Evolutionary conservation across 805 yeast species (phyloP).

Genomic region (Lipomyces sp.): DNA sequence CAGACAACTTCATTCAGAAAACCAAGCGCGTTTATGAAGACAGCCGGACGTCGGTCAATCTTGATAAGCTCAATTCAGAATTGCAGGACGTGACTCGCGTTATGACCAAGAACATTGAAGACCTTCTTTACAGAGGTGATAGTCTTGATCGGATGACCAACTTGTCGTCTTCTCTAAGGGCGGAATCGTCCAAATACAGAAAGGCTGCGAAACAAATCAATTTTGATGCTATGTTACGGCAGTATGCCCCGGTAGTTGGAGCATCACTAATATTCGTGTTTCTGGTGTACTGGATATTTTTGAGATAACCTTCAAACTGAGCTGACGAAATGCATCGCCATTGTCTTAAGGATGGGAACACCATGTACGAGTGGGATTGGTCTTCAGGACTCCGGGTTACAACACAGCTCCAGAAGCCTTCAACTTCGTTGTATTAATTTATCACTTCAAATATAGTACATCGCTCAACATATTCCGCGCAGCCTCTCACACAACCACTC

Average conservation of each 20-base stretch:
- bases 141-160: conserved; percentile 90
- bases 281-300: conserved; percentile 78
- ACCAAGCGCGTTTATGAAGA: conserved; percentile 90
- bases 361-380: background rate
- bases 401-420: background rate
- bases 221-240: conserved; percentile 82
- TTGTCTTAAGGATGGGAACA: background rate
- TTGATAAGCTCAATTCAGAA: conserved; percentile 85
- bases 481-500: background rate
- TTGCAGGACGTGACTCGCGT: conserved; percentile 92
- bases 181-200: conserved; percentile 84
- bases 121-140: conserved; percentile 91
- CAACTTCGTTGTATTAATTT: conserved; percentile 1
- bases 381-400: background rate
- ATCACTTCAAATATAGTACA: background rate
- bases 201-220: conserved; percentile 90
- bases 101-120: conserved; percentile 96
- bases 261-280: conserved; percentile 69
- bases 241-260: conserved; percentile 85
- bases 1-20: conserved; percentile 62
- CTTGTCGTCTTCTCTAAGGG: conserved; percentile 75
- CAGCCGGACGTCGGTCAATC: conserved; percentile 83
- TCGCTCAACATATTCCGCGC: background rate
- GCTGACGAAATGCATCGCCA: background rate
- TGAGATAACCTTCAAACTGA: conserved; percentile 18